phyloP scores from a whole-genome alignment of 176 grass and related monocot genomes.

The Oryza punctata region DNA sequence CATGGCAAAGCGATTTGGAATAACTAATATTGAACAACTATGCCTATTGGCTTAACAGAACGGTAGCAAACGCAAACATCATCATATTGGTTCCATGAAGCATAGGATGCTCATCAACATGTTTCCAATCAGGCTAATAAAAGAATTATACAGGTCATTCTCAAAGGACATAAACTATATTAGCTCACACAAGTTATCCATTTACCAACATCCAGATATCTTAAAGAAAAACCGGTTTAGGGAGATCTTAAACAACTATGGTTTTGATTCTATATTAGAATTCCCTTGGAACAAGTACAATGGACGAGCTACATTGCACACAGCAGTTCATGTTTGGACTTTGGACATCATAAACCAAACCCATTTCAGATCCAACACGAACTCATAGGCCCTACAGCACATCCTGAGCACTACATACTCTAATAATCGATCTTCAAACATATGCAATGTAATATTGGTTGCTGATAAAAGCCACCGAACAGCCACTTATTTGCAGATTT shows the following conservation, averaged over 20 bases:
- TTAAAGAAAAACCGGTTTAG: not conserved
- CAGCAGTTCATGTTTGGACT: not conserved
- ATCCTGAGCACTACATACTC: not conserved
- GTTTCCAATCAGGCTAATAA: conserved; percentile 14
- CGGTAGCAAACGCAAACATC: not conserved
- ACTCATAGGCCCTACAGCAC: not conserved
- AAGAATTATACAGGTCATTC: not conserved
- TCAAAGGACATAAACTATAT: conserved; percentile 6
- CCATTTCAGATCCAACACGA: conserved; percentile 1
- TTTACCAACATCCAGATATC: not conserved
- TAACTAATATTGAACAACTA: not conserved
- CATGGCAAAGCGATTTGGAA: conserved; percentile 1
- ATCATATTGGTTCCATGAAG: conserved; percentile 23
- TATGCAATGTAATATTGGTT: not conserved
- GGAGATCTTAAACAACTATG: not conserved
- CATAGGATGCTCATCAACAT: conserved; percentile 7
- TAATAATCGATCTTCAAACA: not conserved
- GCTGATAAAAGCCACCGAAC: not conserved
- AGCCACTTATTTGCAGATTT: not conserved
- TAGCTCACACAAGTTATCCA: not conserved
- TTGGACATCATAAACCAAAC: conserved; percentile 10
- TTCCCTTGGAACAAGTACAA: not conserved
- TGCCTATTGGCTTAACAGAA: conserved; percentile 1
- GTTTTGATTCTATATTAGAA: not conserved
- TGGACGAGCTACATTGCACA: conserved; percentile 4